phyloP scores from a whole-genome alignment of 2,329 filamentous ascomycete species.

The Trichoderma gracile region DNA sequence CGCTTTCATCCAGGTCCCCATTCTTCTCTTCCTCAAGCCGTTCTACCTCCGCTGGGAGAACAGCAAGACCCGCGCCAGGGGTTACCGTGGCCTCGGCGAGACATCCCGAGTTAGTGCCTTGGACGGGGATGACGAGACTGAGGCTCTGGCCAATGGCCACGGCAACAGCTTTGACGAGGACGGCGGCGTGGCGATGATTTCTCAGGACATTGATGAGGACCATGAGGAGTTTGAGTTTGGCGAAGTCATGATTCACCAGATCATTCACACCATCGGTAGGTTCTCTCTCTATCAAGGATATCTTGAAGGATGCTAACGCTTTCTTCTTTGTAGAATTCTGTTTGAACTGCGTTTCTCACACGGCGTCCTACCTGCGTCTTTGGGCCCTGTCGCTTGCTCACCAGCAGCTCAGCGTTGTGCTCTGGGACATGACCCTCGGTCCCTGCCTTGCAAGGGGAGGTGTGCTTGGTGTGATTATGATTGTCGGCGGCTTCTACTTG shows the following conservation, averaged over 20 bases:
- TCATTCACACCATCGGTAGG: constrained; percentile 97
- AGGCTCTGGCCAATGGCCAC: constrained; percentile 53
- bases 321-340: constrained; percentile 73
- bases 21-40: constrained; percentile 92
- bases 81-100: constrained; percentile 93
- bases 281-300: constrained; percentile 21
- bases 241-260: constrained; percentile 97
- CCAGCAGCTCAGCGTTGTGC: constrained; percentile 92
- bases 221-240: constrained; percentile 97
- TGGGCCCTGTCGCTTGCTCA: constrained; percentile 97
- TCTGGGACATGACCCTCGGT: constrained; percentile 94
- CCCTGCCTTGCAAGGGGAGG: constrained; percentile 70
- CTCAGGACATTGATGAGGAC: constrained; percentile 79
- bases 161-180: constrained; percentile 65
- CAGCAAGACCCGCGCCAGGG: constrained; percentile 81
- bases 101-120: constrained; percentile 83
- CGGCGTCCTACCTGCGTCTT: constrained; percentile 95
- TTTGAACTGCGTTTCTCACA: constrained; percentile 98
- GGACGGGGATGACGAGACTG: constrained; percentile 80
- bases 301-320: neutral
- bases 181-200: constrained; percentile 84
- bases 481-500: constrained; percentile 78
- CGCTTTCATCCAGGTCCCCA: constrained; percentile 82
- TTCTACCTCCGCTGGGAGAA: constrained; percentile 93
- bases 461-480: constrained; percentile 71